Conservation (phyloP, 176 grass and related monocot genomes). For the Tillandsia fasciculata region DNA sequence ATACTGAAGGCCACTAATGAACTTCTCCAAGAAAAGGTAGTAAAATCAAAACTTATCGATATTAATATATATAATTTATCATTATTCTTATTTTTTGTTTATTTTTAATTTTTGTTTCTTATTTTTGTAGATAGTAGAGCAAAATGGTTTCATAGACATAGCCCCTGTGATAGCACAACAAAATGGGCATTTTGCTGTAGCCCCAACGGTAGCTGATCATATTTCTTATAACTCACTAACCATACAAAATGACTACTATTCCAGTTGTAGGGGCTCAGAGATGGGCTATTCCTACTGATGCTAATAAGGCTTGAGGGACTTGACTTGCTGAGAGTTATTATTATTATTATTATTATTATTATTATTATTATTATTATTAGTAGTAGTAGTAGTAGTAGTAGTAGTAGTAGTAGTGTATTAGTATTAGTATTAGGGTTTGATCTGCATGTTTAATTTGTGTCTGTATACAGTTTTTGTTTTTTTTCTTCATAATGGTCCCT, state of each 20-base stretch:
- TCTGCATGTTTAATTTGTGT: no score
- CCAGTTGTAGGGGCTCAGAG: conserved; percentile 67
- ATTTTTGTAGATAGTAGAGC: conserved; percentile 76
- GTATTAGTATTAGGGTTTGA: no score
- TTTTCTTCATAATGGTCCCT: no score
- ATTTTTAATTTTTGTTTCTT: background rate
- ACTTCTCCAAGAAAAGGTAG: conserved; percentile 74
- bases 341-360: background rate
- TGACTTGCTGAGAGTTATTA: background rate
- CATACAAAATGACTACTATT: conserved; percentile 64
- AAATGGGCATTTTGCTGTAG: conserved; percentile 78
- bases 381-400: no score
- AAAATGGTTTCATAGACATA: conserved; percentile 50
- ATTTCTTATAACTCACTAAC: conserved; percentile 63
- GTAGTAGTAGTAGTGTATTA: no score
- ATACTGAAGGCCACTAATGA: conserved; percentile 81
- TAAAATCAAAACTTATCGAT: background rate
- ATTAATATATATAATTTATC: background rate
- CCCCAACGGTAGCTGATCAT: conserved; percentile 55
- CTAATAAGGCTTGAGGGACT: conserved; percentile 36
- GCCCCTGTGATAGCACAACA: conserved; percentile 48
- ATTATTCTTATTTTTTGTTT: background rate
- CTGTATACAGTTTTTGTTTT: no score
- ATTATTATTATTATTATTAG: no score
- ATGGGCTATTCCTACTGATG: conserved; percentile 74